These are phyloP conservation scores for Leccinum angustisporum DNA, from an alignment of 1,284 basidiomycete genomes.

Conservation along the genomic window DNA sequence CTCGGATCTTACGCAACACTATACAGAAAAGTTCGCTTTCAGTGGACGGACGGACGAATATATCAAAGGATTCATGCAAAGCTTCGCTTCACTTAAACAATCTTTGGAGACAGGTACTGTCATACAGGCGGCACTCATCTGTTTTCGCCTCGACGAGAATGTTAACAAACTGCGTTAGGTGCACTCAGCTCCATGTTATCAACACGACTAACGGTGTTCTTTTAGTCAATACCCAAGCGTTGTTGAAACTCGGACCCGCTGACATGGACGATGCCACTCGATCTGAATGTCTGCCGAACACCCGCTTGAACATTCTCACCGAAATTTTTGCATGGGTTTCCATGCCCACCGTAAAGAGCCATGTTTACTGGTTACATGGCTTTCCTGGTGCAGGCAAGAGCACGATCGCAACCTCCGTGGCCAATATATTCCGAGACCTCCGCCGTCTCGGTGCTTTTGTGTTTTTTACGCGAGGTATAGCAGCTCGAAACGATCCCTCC, in stretches of 20 bases:
- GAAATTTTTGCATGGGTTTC: constrained; percentile 27
- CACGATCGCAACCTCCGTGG: constrained; percentile 32
- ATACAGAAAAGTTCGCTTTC: constrained; percentile 16
- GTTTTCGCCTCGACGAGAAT: constrained; percentile 33
- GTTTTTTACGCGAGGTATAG: constrained; percentile 32
- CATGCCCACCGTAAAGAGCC: constrained; percentile 18
- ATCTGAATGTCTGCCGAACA: constrained; percentile 30
- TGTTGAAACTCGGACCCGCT: constrained; percentile 26
- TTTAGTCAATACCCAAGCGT: constrained; percentile 23
- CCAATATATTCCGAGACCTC: constrained; percentile 28
- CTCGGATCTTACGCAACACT: not conserved
- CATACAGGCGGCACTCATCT: constrained; percentile 26
- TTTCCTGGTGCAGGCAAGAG: constrained; percentile 36
- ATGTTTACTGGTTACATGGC: constrained; percentile 35
- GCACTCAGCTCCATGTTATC: not conserved
- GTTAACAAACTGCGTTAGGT: constrained; percentile 26
- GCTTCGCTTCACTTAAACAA: constrained; percentile 27
- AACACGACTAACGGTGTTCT: constrained; percentile 4
- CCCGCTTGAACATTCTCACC: constrained; percentile 31
- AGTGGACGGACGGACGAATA: constrained; percentile 25
- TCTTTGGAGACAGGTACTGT: constrained; percentile 26
- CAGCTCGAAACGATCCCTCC: constrained; percentile 25
- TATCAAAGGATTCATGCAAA: constrained; percentile 22
- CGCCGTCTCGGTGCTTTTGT: constrained; percentile 33
- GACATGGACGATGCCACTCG: constrained; percentile 33